phyloP scores from a whole-genome alignment of 768 basidiomycete species.

The Panaeolus papilionaceus region DNA sequence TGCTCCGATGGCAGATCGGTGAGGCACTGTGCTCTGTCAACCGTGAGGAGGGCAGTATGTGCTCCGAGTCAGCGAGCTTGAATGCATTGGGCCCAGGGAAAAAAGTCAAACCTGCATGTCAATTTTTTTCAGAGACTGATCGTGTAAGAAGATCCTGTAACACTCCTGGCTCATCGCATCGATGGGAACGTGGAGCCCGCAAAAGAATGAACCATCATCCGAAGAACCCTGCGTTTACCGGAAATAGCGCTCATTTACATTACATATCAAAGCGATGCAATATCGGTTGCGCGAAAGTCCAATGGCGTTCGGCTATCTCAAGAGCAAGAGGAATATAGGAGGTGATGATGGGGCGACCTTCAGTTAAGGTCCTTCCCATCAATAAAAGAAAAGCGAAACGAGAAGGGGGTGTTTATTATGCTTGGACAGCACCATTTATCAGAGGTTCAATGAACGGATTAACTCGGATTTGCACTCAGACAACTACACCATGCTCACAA shows the following conservation, averaged over 20 bases:
- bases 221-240: not conserved
- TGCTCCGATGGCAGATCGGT: not conserved
- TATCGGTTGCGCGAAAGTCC: not conserved
- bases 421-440: not conserved
- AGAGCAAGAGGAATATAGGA: too few species aligned
- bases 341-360: too few species aligned
- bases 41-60: not conserved
- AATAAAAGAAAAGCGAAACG: not conserved
- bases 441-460: not conserved
- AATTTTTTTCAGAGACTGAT: not conserved
- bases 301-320: too few species aligned
- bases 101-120: conserved; percentile 1
- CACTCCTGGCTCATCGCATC: conserved; percentile 1
- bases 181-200: not conserved
- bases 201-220: not conserved
- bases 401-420: not conserved
- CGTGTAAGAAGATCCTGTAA: not conserved
- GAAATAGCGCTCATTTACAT: conserved; percentile 6
- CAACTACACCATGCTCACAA: not conserved
- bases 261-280: not conserved
- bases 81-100: not conserved
- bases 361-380: too few species aligned
- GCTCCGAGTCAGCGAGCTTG: not conserved
- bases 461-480: not conserved
- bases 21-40: not conserved